phyloP scores from a whole-genome alignment of 1,284 basidiomycete species.

The Microbotryum scabiosae region DNA sequence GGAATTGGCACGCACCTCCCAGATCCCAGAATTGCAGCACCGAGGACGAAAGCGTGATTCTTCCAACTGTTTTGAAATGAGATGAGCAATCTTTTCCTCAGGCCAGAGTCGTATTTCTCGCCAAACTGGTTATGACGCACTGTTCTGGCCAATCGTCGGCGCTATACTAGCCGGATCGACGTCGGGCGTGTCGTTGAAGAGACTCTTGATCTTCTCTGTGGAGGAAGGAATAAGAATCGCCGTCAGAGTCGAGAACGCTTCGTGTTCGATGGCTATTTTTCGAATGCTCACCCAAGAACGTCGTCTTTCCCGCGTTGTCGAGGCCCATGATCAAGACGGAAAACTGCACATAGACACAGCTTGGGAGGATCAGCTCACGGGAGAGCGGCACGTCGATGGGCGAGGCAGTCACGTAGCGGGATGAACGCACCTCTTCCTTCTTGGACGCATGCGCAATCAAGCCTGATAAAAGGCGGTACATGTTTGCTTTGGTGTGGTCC shows the following conservation, averaged over 20 bases:
- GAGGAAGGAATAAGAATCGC: no score
- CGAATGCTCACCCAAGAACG: slow-evolving; percentile 23
- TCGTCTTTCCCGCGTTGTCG: slow-evolving; percentile 71
- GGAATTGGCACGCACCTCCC: slow-evolving; percentile 56
- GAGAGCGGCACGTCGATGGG: neutral
- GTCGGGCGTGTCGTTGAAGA: slow-evolving; percentile 75
- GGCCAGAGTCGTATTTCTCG: no score
- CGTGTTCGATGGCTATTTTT: no score
- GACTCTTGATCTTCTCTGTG: slow-evolving; percentile 78
- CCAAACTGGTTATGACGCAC: slow-evolving; percentile 51
- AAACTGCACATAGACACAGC: no score
- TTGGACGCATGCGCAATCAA: slow-evolving; percentile 79
- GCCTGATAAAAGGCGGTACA: slow-evolving; percentile 88
- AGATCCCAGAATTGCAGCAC: slow-evolving; percentile 91
- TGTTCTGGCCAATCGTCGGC: slow-evolving; percentile 90
- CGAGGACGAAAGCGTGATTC: slow-evolving; percentile 79
- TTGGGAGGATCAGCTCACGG: neutral
- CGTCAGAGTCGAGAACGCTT: no score
- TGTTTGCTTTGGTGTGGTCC: slow-evolving; percentile 33
- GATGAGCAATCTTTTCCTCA: neutral
- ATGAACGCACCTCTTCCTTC: slow-evolving; percentile 59
- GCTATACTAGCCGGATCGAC: slow-evolving; percentile 80
- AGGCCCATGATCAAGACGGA: slow-evolving; percentile 81
- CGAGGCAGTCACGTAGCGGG: no score
- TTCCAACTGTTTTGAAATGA: slow-evolving; percentile 56